Evolutionary conservation across 495 filamentous ascomycete species (phyloP), one percentile per base, ranked within the genome.

Genomic region (Penicillium desertorum): DNA sequence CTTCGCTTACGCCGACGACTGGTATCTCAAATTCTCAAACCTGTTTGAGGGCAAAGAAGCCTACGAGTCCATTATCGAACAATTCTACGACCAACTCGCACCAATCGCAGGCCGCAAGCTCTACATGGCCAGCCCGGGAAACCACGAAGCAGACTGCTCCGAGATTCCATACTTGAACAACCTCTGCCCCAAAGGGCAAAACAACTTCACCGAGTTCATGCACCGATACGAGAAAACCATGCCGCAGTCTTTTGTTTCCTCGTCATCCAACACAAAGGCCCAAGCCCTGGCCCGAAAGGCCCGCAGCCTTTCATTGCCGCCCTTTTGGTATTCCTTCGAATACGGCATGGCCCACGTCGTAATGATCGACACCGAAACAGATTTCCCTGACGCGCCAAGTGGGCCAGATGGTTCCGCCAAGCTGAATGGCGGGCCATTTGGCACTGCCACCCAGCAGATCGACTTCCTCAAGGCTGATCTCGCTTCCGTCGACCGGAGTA

Each of bases 301-400:
- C 3, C 62, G 69, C 5, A 42, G 56, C 25, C 74, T 83, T 4
- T 70, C 83, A 4, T 79, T 81, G 29, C 83, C 83, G 2, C 83
- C 83, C 1, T 86, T 86, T 71, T 86, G 83, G 83, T 86, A 83
- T 67, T 84, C 81, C 0, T 86, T 86, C 66, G 82, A 86, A 47
- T 83, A 84, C 70, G 83, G 83, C 59, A 80, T 83, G 76, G 74
- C 73, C 6, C 83, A 86, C 68, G 64, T 81, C 49, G 68, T 76
- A 37, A 80, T 81, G 79, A 75, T 84, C 64, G 70, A 85, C 71
- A 83, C 79, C 1, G 80, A 84, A 45, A 84, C 82, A 19, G 81
- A 84, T 61, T 77, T 83, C 47, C 62, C 69, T 20, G 51, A 70
- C 45, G 78, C 74, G 0, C 72, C 73, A 0, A 76, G 74, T 3